Evolutionary conservation across 139 green algal species (phyloP), one percentile per base, ranked within the genome.

Genomic region (Coelastrella sp.): DNA sequence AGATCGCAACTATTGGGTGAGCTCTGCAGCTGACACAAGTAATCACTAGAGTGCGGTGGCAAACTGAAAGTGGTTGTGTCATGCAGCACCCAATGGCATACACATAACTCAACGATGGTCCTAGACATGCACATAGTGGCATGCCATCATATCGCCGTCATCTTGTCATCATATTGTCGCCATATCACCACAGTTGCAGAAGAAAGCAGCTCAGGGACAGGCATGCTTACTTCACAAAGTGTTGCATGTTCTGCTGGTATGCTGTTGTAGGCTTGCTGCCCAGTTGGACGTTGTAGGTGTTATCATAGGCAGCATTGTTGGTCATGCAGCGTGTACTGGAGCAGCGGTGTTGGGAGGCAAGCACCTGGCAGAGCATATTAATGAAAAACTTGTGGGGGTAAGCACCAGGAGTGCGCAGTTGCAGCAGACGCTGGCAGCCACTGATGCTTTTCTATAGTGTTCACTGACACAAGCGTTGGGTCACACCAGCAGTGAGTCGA

Each of bases 281-380:
- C 96, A 97, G n/a, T 94, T 96, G 61, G 94, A 99, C 82, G 95
- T 97, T 9, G 73, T 98, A 66, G 98, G 98, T 0, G 98, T 99
- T 1, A 98, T 96, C 6, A 35, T 99, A 8, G 98, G 98, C 7
- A 98, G 96, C 72, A 98, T 98, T 49, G 11, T 99, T 49, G 98
- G 98, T 5, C 98, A 99, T 90, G 89, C 92, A 17, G 91, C 98
- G 20, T 99, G 98, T 94, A 99, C 98, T 22, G 97, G 96, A 0
- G 95, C 95, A 3, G 98, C 98, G 7, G 98, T 99, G 58, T 72
- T 99, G 57, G 98, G 98, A 0, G 98, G 98, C 7, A 96, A 97
- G 49, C 95, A 99, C 79, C 86, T 99, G 80, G 98, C 98, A 6
- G 89, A 95, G 12, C 95, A 98, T 91, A 98, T 99, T 84, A 95